A percentile compares a stretch with the other conserved stretches of the same genome.
Evolutionary conservation across 768 basidiomycete species (phyloP).

Genomic region (Mycena rosella): DNA sequence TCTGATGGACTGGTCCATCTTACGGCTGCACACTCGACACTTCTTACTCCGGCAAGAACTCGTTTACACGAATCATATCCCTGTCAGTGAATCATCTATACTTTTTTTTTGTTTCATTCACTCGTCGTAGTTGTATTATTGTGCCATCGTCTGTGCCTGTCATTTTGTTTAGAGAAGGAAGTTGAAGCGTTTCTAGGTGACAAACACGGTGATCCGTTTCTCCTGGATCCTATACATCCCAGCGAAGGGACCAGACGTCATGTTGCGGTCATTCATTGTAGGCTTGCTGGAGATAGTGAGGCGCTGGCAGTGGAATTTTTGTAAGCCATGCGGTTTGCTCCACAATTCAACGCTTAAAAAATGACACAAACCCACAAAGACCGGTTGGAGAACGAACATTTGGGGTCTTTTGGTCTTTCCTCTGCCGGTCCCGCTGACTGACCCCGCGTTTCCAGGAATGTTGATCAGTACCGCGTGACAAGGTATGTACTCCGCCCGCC

Average conservation of each 20-base stretch:
- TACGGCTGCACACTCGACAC: slow-evolving; percentile 67
- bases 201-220: slow-evolving; percentile 84
- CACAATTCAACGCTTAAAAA: background rate
- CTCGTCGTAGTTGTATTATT: slow-evolving; percentile 76
- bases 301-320: slow-evolving; percentile 93
- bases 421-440: no score
- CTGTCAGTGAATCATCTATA: slow-evolving; percentile 61
- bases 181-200: slow-evolving; percentile 57
- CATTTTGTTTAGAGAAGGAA: slow-evolving; percentile 1
- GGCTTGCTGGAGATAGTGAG: slow-evolving; percentile 83
- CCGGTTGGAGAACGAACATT: slow-evolving; percentile 91
- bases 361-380: slow-evolving; percentile 54
- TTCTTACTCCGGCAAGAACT: slow-evolving; percentile 80
- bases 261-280: slow-evolving; percentile 73
- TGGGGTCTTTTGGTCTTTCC: no score
- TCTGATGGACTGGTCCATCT: slow-evolving; percentile 92
- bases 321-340: slow-evolving; percentile 56
- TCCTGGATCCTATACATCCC: slow-evolving; percentile 87
- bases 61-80: slow-evolving; percentile 73
- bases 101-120: background rate
- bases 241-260: slow-evolving; percentile 56
- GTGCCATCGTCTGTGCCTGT: slow-evolving; percentile 71
- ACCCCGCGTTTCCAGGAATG: no score
- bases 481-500: no score
- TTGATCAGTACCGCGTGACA: slow-evolving; percentile 89